These are phyloP conservation scores for Phaeomoniella chlamydospora DNA, from an alignment of 2,329 filamentous ascomycete genomes.

Conservation along the genomic window DNA sequence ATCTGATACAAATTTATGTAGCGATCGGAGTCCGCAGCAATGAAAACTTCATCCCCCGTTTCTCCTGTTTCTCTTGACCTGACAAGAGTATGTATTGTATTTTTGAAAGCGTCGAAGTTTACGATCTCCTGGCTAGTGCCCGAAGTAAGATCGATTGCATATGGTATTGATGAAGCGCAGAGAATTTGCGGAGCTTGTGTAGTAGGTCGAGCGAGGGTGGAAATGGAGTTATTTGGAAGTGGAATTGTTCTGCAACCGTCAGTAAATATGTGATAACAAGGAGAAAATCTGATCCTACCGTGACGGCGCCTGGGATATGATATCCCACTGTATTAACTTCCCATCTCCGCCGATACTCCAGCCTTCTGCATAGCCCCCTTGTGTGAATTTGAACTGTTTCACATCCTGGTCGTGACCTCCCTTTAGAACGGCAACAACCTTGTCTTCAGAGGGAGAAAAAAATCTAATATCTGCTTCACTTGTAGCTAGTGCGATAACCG, in stretches of 20 bases:
- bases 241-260: conserved; percentile 22
- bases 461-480: conserved; percentile 32
- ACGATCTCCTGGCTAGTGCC: conserved; percentile 19
- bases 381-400: conserved; percentile 35
- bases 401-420: conserved; percentile 33
- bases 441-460: conserved; percentile 33
- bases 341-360: conserved; percentile 40
- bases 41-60: conserved; percentile 22
- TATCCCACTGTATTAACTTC: conserved; percentile 37
- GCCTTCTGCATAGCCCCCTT: conserved; percentile 32
- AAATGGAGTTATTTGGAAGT: conserved; percentile 24
- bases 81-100: conserved; percentile 31
- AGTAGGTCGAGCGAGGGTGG: conserved; percentile 24
- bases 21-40: conserved; percentile 33
- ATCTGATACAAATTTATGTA: conserved; percentile 35
- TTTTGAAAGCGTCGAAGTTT: conserved; percentile 33
- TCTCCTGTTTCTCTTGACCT: conserved; percentile 19
- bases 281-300: conserved; percentile 19
- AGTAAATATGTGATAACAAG: conserved; percentile 2
- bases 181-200: conserved; percentile 27
- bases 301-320: conserved; percentile 24
- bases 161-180: conserved; percentile 34
- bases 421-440: conserved; percentile 26
- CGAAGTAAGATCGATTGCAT: conserved; percentile 26
- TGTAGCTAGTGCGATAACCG: conserved; percentile 34